Percentiles rank a stretch among this genome's conserved stretches.
phyloP scores from a whole-genome alignment of 441 rosid species.

The Mallotus japonicus region DNA sequence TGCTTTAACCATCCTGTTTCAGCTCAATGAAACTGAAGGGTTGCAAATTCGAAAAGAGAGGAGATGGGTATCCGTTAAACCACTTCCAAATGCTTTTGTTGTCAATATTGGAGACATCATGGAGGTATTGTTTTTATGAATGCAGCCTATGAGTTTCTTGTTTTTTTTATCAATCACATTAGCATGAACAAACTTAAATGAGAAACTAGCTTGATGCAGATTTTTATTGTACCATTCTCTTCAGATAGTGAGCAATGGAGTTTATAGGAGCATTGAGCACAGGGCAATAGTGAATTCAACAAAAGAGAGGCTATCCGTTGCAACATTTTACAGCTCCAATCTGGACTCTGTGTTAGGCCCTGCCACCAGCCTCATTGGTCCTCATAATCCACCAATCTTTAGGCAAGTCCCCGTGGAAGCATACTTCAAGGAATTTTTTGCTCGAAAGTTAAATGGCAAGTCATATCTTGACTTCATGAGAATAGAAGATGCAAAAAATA shows the following conservation, averaged over 20 bases:
- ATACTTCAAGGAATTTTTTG: conserved; percentile 41
- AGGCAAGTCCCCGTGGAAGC: conserved; percentile 27
- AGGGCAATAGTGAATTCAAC: conserved; percentile 6
- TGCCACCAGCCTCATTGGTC: conserved; percentile 14
- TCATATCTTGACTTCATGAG: conserved; percentile 40
- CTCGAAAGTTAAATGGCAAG: conserved; percentile 41
- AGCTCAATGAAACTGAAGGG: conserved; percentile 40
- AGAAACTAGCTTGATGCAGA: too few relatives aligned
- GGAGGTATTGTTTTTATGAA: conserved; percentile 29
- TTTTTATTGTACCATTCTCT: neutral
- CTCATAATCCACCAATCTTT: conserved; percentile 30
- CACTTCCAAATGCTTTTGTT: conserved; percentile 6
- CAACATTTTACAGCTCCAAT: conserved; percentile 39
- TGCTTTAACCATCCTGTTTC: conserved; percentile 41
- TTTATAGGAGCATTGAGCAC: conserved; percentile 47
- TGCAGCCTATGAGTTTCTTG: too few relatives aligned
- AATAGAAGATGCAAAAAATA: neutral
- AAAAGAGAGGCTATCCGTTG: conserved; percentile 16
- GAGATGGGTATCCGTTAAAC: conserved; percentile 41
- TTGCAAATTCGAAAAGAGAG: conserved; percentile 42
- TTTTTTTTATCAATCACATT: too few relatives aligned
- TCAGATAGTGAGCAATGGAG: conserved; percentile 49
- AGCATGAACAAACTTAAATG: too few relatives aligned
- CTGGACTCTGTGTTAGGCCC: conserved; percentile 39
- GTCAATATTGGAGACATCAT: conserved; percentile 47